Percentiles rank a stretch among this genome's conserved stretches.
Conservation (phyloP, 805 yeast genomes). For the Zygosaccharomyces kombuchaensis region DNA sequence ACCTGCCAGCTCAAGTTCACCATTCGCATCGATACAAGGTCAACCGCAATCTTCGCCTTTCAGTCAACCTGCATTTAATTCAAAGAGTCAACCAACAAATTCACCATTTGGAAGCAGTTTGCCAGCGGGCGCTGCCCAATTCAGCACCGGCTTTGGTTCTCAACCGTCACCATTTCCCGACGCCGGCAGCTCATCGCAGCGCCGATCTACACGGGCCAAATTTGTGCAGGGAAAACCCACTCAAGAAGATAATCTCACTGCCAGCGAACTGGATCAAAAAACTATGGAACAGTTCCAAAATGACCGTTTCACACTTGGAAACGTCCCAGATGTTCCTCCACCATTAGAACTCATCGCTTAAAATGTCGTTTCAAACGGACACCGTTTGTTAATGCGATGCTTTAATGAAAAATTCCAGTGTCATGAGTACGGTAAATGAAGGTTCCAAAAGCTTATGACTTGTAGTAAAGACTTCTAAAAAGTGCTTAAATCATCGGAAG, state of each 20-base stretch:
- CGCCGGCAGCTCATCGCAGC: neutral
- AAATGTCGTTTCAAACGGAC: neutral
- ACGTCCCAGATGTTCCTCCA: conserved; percentile 70
- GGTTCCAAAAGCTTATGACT: neutral
- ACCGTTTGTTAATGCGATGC: conserved; percentile 5
- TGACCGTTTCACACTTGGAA: conserved; percentile 49
- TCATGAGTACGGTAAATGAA: neutral
- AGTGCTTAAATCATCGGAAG: neutral
- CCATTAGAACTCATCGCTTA: conserved; percentile 42
- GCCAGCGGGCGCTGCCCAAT: neutral
- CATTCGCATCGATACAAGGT: conserved; percentile 10
- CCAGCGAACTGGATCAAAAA: conserved; percentile 41
- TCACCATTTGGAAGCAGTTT: conserved; percentile 4
- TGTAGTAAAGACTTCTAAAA: neutral
- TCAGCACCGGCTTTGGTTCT: conserved; percentile 2
- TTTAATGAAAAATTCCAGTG: conserved; percentile 4
- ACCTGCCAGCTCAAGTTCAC: conserved; percentile 4
- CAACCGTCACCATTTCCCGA: conserved; percentile 4
- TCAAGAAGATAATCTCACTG: conserved; percentile 25
- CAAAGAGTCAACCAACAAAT: neutral
- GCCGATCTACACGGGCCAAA: conserved; percentile 14
- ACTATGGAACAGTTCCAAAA: conserved; percentile 47
- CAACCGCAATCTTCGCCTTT: neutral
- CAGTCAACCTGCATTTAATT: neutral
- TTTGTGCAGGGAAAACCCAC: conserved; percentile 36